Percentiles rank a stretch among this genome's conserved stretches.
Conservation (phyloP, 208 protist species). For the Borovskyia barvae region DNA sequence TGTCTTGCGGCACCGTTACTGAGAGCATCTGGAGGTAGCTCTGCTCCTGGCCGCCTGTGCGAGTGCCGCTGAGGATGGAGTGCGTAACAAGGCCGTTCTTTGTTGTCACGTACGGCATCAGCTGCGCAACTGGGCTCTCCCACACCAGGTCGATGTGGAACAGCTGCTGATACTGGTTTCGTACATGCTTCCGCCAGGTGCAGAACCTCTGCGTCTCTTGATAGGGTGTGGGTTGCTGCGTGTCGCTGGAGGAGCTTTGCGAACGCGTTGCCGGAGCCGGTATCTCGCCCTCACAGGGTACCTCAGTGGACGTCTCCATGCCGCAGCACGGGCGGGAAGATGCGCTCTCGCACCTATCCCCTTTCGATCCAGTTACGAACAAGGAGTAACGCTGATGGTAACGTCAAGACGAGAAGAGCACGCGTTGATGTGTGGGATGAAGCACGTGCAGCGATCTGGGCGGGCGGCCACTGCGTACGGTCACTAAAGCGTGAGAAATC, state of each 20-base stretch:
- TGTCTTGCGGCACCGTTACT: slow-evolving; percentile 53
- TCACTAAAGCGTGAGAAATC: too few relatives aligned
- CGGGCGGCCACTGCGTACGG: too few relatives aligned
- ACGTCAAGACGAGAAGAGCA: too few relatives aligned
- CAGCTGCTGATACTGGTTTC: slow-evolving; percentile 85
- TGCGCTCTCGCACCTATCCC: too few relatives aligned
- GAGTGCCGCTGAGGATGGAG: slow-evolving; percentile 72
- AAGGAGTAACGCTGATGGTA: too few relatives aligned
- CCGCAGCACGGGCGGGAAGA: too few relatives aligned
- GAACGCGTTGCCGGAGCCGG: slow-evolving; percentile 6
- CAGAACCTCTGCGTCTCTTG: slow-evolving; percentile 71
- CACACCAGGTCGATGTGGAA: slow-evolving; percentile 88
- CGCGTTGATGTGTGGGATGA: too few relatives aligned
- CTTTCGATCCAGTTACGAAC: too few relatives aligned
- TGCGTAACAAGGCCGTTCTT: slow-evolving; percentile 62
- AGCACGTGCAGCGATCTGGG: too few relatives aligned
- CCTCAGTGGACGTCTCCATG: too few relatives aligned
- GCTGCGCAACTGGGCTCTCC: slow-evolving; percentile 70
- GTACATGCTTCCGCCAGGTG: slow-evolving; percentile 89
- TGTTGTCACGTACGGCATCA: slow-evolving; percentile 81
- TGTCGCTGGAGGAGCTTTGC: slow-evolving; percentile 6
- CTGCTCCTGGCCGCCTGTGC: slow-evolving; percentile 84
- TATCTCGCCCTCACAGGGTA: slow-evolving; percentile 4
- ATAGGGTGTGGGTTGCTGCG: slow-evolving; percentile 36
- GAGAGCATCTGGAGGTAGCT: slow-evolving; percentile 79